Conservation (phyloP, 1,284 basidiomycete species). For the Papiliotrema flavescens region DNA sequence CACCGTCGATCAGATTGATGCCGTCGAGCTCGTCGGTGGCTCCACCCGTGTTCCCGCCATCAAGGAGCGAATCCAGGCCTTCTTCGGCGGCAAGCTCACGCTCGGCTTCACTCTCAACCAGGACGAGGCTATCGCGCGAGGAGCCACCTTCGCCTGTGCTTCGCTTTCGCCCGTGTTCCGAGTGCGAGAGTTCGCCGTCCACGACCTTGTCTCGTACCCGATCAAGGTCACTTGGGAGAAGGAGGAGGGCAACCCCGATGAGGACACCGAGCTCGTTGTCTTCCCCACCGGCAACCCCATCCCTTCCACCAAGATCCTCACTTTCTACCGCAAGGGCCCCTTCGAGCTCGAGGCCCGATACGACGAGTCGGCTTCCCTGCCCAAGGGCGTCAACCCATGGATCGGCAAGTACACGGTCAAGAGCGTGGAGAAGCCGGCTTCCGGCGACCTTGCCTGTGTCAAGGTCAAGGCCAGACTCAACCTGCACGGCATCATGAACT, state of each 20-base stretch:
- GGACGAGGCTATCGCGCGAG: constrained; percentile 89
- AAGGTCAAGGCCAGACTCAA: constrained; percentile 87
- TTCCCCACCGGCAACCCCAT: constrained; percentile 77
- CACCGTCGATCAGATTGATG: constrained; percentile 59
- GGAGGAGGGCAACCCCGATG: constrained; percentile 68
- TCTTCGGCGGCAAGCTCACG: constrained; percentile 63
- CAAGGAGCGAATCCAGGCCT: constrained; percentile 61
- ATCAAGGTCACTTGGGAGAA: constrained; percentile 83
- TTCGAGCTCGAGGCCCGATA: constrained; percentile 85
- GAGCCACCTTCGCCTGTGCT: constrained; percentile 89
- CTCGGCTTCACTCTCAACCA: constrained; percentile 89
- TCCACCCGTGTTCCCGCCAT: constrained; percentile 66
- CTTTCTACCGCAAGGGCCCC: constrained; percentile 81
- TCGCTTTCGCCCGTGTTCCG: constrained; percentile 94
- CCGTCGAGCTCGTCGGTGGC: constrained; percentile 67
- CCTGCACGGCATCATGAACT: constrained; percentile 76
- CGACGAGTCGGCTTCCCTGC: constrained; percentile 63
- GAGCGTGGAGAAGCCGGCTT: constrained; percentile 61
- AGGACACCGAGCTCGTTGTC: constrained; percentile 81
- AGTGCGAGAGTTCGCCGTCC: constrained; percentile 83
- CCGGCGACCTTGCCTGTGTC: constrained; percentile 70
- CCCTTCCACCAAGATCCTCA: constrained; percentile 88
- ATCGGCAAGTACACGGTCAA: constrained; percentile 76
- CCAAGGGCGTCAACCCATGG: constrained; percentile 76
- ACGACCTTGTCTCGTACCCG: constrained; percentile 77